Evolutionary conservation across 441 rosid genomes (phyloP).

Genomic region (Adansonia madagascariensis): DNA sequence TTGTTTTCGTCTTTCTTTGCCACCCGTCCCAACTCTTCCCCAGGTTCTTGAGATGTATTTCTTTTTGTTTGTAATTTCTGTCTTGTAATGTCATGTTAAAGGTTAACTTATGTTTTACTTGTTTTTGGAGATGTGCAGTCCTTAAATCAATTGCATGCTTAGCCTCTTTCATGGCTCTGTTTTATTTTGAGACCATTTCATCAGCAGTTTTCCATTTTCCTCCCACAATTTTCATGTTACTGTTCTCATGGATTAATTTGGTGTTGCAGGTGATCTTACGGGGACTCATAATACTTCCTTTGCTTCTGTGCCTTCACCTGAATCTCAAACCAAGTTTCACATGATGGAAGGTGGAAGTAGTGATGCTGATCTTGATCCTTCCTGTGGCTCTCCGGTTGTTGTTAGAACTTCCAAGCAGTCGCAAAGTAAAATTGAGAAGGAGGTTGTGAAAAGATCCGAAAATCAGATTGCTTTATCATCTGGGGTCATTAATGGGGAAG

Average conservation of each 20-base stretch:
- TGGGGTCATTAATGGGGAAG: conserved; percentile 36
- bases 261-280: conserved; percentile 40
- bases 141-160: conserved; percentile 9
- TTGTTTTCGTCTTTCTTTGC: neutral
- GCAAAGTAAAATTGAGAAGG: conserved; percentile 39
- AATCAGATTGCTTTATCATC: conserved; percentile 41
- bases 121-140: conserved; percentile 12
- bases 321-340: conserved; percentile 39
- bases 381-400: conserved; percentile 50
- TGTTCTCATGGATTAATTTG: conserved; percentile 19
- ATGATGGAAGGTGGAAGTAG: conserved; percentile 41
- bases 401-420: conserved; percentile 48
- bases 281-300: conserved; percentile 31
- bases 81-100: conserved; percentile 7
- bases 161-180: neutral
- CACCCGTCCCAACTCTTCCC: neutral
- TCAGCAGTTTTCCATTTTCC: neutral
- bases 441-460: conserved; percentile 39
- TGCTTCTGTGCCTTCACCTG: conserved; percentile 36
- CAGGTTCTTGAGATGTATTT: neutral
- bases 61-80: neutral
- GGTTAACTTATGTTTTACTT: neutral
- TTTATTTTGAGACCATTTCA: conserved; percentile 15
- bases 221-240: conserved; percentile 15
- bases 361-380: conserved; percentile 44